Base-by-base conservation (phyloP, 106 monocot species). In the Acorus calamus region DNA sequence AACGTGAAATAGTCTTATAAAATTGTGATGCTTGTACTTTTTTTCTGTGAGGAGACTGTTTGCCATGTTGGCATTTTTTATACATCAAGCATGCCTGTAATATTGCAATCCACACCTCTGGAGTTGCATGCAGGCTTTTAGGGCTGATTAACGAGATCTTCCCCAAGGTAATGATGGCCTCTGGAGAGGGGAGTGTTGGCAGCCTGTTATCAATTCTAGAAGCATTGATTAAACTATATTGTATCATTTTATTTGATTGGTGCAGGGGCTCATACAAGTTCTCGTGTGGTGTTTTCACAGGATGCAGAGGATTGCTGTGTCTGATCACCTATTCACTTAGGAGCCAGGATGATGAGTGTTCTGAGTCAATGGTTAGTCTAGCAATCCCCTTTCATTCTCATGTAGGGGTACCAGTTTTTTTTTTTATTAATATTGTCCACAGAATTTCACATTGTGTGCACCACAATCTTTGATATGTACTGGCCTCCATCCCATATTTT, bases 341-440 rank as follows among this genome's bases (percentile, higher is more conserved):
- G 13, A 52, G 3, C 10, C 45, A 53, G 59, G 63, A 67, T 28
- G 58, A 71, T 69, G 53, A 61, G 60, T 61, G 49, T 54, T 70
- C 41, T 41, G 11, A 78, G 8, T 71, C 74, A 68, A 77, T 85
- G 80, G 81, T 81, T 53, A n/a, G 68, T 74, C 52, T 57, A 52
- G 57, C 10, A 44, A 28, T 69, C 49, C 46, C 6, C n/a, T 49
- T 44, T 47, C 13, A n/a, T 11, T 52, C 49, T 10, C 8, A 13
- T 4, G 51, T 42, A 53, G 28, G 28, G 28, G 28, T 28, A 28
- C 28, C 8, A 46, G 10, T 47, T 11, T 42, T 60, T 42, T 2
- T 12, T 67, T 9, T 3, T 47, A 55, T 3, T 10, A 14, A 9
- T 4, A 7, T 43, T 46, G 6, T 9, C 46, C 12, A n/a, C n/a